A percentile compares a stretch with the other conserved stretches of the same genome.
phyloP scores from a whole-genome alignment of 2,329 filamentous ascomycete genomes.

The Pyrenophora graminea region DNA sequence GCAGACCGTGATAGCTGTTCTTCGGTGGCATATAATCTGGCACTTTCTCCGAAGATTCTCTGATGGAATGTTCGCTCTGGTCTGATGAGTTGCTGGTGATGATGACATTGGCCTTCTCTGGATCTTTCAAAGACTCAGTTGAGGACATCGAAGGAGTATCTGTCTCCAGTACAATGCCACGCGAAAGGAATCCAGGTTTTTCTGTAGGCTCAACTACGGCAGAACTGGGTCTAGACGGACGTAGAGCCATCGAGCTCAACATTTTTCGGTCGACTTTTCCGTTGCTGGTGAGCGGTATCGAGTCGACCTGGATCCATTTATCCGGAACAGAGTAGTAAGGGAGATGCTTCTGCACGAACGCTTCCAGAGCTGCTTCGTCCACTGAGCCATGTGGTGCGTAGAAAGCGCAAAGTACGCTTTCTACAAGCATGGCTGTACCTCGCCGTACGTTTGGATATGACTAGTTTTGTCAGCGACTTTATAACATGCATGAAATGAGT shows the following conservation, averaged over 20 bases:
- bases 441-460: conserved; percentile 53
- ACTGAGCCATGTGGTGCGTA: conserved; percentile 47
- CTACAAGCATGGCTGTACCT: conserved; percentile 55
- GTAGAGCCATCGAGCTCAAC: conserved; percentile 42
- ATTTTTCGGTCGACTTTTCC: conserved; percentile 61
- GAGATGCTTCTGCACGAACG: conserved; percentile 50
- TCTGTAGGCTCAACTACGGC: neutral
- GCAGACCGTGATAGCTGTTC: conserved; percentile 33
- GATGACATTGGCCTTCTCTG: conserved; percentile 12
- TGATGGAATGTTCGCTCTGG: conserved; percentile 11
- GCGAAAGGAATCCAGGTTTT: neutral
- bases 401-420: conserved; percentile 57
- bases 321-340: conserved; percentile 62
- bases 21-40: conserved; percentile 30
- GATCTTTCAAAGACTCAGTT: neutral
- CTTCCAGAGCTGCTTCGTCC: conserved; percentile 42
- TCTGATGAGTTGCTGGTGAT: conserved; percentile 20
- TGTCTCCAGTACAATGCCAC: neutral
- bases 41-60: conserved; percentile 18
- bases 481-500: neutral
- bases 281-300: conserved; percentile 58
- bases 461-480: conserved; percentile 17
- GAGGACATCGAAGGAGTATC: neutral
- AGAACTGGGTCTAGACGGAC: conserved; percentile 5
- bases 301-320: conserved; percentile 49